Evolutionary conservation across 306 rosid species (phyloP).

Genomic region (Cucurbita pepo): DNA sequence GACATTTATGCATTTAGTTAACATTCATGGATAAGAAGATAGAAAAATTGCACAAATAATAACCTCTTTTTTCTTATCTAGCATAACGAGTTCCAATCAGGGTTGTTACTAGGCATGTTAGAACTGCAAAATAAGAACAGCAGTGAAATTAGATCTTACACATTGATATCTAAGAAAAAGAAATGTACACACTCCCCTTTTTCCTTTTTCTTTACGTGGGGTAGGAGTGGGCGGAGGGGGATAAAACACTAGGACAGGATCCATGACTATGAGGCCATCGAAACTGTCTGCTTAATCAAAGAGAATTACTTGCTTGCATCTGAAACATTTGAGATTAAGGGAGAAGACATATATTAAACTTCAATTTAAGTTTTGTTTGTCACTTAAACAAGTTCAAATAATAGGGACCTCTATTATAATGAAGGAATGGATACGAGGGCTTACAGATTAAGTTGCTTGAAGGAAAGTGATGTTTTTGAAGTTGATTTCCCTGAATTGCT

Average conservation of each 20-base stretch:
- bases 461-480: constrained; percentile 79
- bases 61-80: neutral
- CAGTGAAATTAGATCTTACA: neutral
- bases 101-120: neutral
- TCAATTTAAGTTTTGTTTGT: neutral
- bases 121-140: neutral
- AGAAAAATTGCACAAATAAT: neutral
- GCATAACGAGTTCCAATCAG: neutral
- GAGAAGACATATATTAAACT: neutral
- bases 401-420: neutral
- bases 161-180: neutral
- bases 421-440: constrained; percentile 98
- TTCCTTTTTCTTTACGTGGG: neutral
- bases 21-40: neutral
- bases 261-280: neutral
- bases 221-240: neutral
- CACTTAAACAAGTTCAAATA: neutral
- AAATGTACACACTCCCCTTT: neutral
- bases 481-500: constrained; percentile 68
- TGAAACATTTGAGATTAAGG: neutral
- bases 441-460: constrained; percentile 72
- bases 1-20: constrained; percentile 6
- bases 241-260: neutral
- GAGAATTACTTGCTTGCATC: neutral
- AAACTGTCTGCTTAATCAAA: neutral